phyloP scores from a whole-genome alignment of 805 yeast species.

The Saccharomycopsis schoenii region DNA sequence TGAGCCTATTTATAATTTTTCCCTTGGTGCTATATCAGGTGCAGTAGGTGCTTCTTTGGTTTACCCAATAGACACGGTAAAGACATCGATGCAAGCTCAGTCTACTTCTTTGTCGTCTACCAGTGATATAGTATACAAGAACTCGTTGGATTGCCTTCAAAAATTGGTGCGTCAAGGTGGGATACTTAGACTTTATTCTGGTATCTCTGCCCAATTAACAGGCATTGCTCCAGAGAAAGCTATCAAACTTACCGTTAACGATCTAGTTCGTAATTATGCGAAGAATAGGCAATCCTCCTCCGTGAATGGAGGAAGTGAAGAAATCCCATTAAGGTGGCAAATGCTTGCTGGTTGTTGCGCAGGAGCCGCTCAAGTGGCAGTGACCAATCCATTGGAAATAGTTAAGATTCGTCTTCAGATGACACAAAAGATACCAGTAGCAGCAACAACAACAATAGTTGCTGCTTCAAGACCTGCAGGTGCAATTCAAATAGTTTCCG shows the following conservation, averaged over 20 bases:
- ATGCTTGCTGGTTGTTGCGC: slow-evolving; percentile 86
- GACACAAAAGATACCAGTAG: slow-evolving; percentile 55
- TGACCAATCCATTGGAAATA: slow-evolving; percentile 93
- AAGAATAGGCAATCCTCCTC: slow-evolving; percentile 30
- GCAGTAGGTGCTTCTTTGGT: slow-evolving; percentile 98
- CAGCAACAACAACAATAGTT: slow-evolving; percentile 29
- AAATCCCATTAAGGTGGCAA: slow-evolving; percentile 50
- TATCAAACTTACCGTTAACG: slow-evolving; percentile 90
- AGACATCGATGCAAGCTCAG: slow-evolving; percentile 97
- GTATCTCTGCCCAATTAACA: slow-evolving; percentile 84
- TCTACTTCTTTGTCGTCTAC: slow-evolving; percentile 38
- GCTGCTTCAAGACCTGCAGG: slow-evolving; percentile 33
- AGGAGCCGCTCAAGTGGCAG: slow-evolving; percentile 92
- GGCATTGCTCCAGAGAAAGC: slow-evolving; percentile 99
- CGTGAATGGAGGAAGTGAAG: slow-evolving; percentile 35
- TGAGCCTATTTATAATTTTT: slow-evolving; percentile 72
- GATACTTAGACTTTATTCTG: slow-evolving; percentile 53
- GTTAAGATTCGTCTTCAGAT: slow-evolving; percentile 92
- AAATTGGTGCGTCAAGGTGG: slow-evolving; percentile 78
- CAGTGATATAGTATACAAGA: slow-evolving; percentile 44
- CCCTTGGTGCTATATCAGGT: slow-evolving; percentile 91
- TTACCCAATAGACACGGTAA: slow-evolving; percentile 91
- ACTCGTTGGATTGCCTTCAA: slow-evolving; percentile 76
- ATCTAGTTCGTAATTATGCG: slow-evolving; percentile 66
- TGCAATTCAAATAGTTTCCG: slow-evolving; percentile 65